A percentile compares a stretch with the other conserved stretches of the same genome.
These are phyloP conservation scores for Suhomyces terraborum DNA, from an alignment of 1,139 yeast species.

Conservation along the genomic window DNA sequence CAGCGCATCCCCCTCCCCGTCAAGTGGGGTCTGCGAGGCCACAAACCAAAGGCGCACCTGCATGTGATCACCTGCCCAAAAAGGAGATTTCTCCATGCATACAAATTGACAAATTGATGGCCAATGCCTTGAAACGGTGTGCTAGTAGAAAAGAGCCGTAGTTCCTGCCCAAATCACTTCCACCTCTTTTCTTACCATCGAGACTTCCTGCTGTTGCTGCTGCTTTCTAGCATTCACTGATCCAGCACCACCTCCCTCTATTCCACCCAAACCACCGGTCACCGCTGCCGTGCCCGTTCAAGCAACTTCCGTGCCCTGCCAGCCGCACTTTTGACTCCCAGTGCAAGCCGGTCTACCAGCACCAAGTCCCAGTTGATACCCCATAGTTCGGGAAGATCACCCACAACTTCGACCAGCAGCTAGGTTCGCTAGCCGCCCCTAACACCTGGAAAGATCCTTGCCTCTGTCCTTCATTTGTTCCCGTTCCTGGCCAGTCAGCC, in stretches of 20 bases:
- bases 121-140: slow-evolving; percentile 3
- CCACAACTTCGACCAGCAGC: slow-evolving; percentile 2
- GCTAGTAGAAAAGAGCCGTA: slow-evolving; percentile 7
- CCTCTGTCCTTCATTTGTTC: background rate
- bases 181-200: background rate
- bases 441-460: background rate
- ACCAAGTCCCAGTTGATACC: no score
- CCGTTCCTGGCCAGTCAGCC: slow-evolving; percentile 1
- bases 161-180: background rate
- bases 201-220: background rate
- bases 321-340: no score
- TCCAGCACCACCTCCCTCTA: background rate
- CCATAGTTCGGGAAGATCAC: no score
- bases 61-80: slow-evolving; percentile 8
- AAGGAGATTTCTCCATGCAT: slow-evolving; percentile 8
- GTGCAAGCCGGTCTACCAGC: no score
- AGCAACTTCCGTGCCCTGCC: no score
- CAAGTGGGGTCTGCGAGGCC: slow-evolving; percentile 4
- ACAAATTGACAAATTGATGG: slow-evolving; percentile 1
- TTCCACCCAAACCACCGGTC: no score
- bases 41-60: slow-evolving; percentile 10
- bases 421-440: background rate
- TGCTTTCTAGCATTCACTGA: background rate
- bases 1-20: slow-evolving; percentile 4
- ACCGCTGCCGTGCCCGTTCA: no score